A percentile compares a stretch with the other conserved stretches of the same genome.
phyloP scores from a whole-genome alignment of 1,284 basidiomycete species.

The Austroboletus rostrupii region DNA sequence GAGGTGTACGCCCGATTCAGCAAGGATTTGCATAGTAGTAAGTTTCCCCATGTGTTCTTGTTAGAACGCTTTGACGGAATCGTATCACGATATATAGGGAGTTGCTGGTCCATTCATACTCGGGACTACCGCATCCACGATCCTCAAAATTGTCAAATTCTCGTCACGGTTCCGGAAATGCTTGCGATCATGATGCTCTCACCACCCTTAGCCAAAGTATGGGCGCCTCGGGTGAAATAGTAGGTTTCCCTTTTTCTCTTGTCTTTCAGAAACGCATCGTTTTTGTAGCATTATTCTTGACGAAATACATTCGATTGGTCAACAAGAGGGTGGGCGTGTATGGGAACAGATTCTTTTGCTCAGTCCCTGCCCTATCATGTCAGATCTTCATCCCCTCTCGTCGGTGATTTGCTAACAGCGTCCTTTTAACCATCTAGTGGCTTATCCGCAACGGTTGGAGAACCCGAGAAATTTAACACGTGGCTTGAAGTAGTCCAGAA shows the following conservation, averaged over 20 bases:
- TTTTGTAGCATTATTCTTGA: conserved; percentile 60
- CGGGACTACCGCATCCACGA: conserved; percentile 63
- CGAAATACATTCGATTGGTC: conserved; percentile 70
- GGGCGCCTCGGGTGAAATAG: conserved; percentile 63
- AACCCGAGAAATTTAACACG: conserved; percentile 57
- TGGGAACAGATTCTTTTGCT: conserved; percentile 69
- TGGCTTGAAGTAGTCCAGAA: conserved; percentile 63
- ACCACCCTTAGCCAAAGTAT: conserved; percentile 53
- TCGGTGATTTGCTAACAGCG: background rate
- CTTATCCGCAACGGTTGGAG: conserved; percentile 66
- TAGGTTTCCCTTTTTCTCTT: conserved; percentile 19
- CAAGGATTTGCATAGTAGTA: conserved; percentile 52
- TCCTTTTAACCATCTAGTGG: conserved; percentile 39
- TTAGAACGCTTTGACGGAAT: background rate
- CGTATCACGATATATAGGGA: conserved; percentile 33
- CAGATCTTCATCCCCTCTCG: conserved; percentile 24
- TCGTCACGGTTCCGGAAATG: conserved; percentile 70
- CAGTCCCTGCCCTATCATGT: conserved; percentile 68
- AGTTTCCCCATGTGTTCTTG: conserved; percentile 18
- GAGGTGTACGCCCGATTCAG: conserved; percentile 68
- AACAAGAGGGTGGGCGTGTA: conserved; percentile 61
- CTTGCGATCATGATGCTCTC: conserved; percentile 65
- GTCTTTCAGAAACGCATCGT: background rate
- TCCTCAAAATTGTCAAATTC: conserved; percentile 63
- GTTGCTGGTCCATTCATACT: conserved; percentile 66